Evolutionary conservation across 495 filamentous ascomycete genomes (phyloP).

Genomic region (Aeminium ludgeri): DNA sequence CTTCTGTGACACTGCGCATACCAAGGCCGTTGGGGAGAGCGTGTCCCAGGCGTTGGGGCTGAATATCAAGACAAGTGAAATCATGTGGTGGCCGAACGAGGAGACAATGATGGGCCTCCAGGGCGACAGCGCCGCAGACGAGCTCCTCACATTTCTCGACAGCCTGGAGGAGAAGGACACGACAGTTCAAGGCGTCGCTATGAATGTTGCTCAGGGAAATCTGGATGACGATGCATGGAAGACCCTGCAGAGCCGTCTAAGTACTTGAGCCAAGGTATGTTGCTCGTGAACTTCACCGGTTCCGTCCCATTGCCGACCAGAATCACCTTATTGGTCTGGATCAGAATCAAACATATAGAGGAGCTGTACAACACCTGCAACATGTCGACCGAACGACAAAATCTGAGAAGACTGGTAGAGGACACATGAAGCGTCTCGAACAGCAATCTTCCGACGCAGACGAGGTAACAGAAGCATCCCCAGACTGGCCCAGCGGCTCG

Average conservation of each 20-base stretch:
- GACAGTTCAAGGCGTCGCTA: slow-evolving; percentile 9
- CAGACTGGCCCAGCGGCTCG: too few species aligned
- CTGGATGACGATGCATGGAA: slow-evolving; percentile 5
- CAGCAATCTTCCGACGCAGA: too few species aligned
- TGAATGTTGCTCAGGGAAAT: slow-evolving; percentile 14
- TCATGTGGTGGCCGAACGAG: slow-evolving; percentile 69
- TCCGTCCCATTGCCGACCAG: too few species aligned
- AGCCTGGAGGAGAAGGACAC: slow-evolving; percentile 28
- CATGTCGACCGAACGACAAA: too few species aligned
- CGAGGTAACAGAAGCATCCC: too few species aligned
- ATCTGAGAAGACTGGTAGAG: too few species aligned
- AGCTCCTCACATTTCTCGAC: slow-evolving; percentile 34
- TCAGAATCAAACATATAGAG: too few species aligned
- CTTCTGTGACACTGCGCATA: slow-evolving; percentile 55
- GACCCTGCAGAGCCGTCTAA: slow-evolving; percentile 9
- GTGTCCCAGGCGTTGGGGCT: slow-evolving; percentile 42
- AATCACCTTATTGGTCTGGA: too few species aligned
- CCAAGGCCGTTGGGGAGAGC: slow-evolving; percentile 44
- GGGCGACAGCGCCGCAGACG: slow-evolving; percentile 27
- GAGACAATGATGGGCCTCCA: slow-evolving; percentile 52
- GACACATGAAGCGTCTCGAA: too few species aligned
- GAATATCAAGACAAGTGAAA: slow-evolving; percentile 51
- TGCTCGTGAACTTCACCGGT: too few species aligned
- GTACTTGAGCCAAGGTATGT: not conserved
- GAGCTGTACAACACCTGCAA: too few species aligned